phyloP scores from a whole-genome alignment of 306 rosid species.

The Rubus idaeus region DNA sequence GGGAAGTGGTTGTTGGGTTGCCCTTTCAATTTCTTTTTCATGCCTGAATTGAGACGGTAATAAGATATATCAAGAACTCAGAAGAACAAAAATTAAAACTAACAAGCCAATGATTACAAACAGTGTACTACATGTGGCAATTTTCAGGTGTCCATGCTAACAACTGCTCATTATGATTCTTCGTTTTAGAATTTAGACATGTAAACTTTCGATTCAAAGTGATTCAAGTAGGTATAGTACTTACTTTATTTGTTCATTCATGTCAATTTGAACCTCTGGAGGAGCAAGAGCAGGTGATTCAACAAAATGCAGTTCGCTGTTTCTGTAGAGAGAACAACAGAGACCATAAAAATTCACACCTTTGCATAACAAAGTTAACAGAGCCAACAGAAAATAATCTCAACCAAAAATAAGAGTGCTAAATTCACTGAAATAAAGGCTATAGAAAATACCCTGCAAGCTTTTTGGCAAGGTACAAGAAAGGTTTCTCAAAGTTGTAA shows the following conservation, averaged over 20 bases:
- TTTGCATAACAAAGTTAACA: background rate
- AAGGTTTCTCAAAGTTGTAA: slow-evolving; percentile 43
- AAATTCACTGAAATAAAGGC: background rate
- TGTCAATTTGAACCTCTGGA: slow-evolving; percentile 35
- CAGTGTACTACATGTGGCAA: too few species aligned
- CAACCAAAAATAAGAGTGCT: background rate
- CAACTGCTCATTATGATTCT: background rate
- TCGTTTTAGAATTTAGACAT: background rate
- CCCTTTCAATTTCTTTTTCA: background rate
- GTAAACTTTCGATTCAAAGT: background rate
- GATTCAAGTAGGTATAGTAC: background rate
- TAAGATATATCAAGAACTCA: background rate
- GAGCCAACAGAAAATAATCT: background rate
- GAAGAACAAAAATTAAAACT: background rate
- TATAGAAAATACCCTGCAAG: slow-evolving; percentile 30
- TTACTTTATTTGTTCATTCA: slow-evolving; percentile 28
- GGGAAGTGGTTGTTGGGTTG: background rate
- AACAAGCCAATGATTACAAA: background rate
- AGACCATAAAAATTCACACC: background rate
- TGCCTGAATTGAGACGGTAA: background rate
- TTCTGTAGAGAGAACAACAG: slow-evolving; percentile 9
- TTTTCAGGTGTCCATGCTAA: background rate
- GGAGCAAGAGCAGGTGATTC: slow-evolving; percentile 37
- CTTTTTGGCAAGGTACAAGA: slow-evolving; percentile 42
- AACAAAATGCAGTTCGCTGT: slow-evolving; percentile 22